Evolutionary conservation across 129 eudicot genomes (phyloP).

Genomic region (Tanacetum coccineum): DNA sequence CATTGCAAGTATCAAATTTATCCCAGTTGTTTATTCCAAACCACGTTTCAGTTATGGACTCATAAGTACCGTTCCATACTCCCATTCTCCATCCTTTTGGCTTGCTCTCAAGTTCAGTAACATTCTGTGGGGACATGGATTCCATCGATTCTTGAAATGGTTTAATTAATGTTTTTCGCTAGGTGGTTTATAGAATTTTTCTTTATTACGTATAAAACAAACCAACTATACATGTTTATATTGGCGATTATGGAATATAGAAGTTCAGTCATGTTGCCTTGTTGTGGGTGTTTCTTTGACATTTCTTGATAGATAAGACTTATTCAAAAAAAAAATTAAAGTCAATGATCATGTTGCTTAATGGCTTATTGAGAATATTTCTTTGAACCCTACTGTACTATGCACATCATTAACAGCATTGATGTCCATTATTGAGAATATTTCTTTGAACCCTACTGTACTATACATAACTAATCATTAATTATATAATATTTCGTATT

Average conservation of each 20-base stretch:
- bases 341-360: slow-evolving; percentile 24
- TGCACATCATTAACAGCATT: too few relatives aligned
- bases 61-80: slow-evolving; percentile 23
- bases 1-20: slow-evolving; percentile 23
- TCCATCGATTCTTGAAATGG: background rate
- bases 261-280: background rate
- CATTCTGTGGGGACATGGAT: background rate
- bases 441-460: too few relatives aligned
- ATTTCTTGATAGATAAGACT: slow-evolving; percentile 7
- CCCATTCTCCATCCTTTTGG: slow-evolving; percentile 4
- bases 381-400: too few relatives aligned
- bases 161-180: background rate
- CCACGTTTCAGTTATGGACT: slow-evolving; percentile 24
- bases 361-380: too few relatives aligned
- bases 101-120: background rate
- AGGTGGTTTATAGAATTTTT: background rate
- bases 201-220: background rate
- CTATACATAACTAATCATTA: too few relatives aligned
- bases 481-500: background rate
- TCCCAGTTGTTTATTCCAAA: slow-evolving; percentile 32
- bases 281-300: slow-evolving; percentile 15
- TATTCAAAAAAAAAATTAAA: slow-evolving; percentile 5
- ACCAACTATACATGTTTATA: background rate
- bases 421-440: too few relatives aligned
- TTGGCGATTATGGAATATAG: background rate